Evolutionary conservation across 1,139 yeast species (phyloP).

Genomic region (Starmera stellimalicola): DNA sequence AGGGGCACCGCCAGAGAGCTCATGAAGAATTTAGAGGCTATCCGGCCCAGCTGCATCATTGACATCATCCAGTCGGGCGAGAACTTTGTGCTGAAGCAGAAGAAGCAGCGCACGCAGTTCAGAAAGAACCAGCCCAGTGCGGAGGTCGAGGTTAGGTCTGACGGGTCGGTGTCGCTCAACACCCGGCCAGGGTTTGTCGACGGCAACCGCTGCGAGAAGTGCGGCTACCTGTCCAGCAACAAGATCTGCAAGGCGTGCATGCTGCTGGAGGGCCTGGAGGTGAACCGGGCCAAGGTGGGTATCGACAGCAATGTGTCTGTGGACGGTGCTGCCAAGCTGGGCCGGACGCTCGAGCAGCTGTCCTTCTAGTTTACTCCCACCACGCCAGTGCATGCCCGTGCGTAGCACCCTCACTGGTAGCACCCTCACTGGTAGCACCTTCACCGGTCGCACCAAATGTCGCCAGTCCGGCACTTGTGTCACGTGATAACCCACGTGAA

Average conservation of each 20-base stretch:
- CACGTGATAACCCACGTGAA: too few species aligned
- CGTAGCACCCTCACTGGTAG: too few species aligned
- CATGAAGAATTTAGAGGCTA: constrained; percentile 80
- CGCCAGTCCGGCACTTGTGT: neutral
- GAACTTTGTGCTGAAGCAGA: constrained; percentile 58
- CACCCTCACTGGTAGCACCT: neutral
- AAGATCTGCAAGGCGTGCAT: constrained; percentile 89
- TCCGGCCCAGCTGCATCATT: constrained; percentile 87
- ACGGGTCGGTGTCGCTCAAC: constrained; percentile 47
- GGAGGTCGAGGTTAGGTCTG: constrained; percentile 45
- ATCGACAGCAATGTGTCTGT: constrained; percentile 40
- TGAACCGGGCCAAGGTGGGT: constrained; percentile 53
- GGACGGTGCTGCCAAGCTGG: constrained; percentile 62
- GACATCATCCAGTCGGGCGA: constrained; percentile 96
- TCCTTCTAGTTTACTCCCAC: constrained; percentile 45
- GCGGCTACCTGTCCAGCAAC: constrained; percentile 90
- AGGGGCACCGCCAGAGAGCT: constrained; percentile 94
- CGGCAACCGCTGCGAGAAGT: constrained; percentile 73
- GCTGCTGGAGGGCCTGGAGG: constrained; percentile 74
- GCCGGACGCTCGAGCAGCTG: constrained; percentile 56
- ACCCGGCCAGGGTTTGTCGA: constrained; percentile 33
- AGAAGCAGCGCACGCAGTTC: constrained; percentile 23
- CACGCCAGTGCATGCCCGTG: neutral
- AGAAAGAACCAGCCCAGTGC: constrained; percentile 14
- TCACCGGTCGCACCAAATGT: neutral